phyloP scores from a whole-genome alignment of 176 grass and related monocot species.

The Aegilops sharonensis region DNA sequence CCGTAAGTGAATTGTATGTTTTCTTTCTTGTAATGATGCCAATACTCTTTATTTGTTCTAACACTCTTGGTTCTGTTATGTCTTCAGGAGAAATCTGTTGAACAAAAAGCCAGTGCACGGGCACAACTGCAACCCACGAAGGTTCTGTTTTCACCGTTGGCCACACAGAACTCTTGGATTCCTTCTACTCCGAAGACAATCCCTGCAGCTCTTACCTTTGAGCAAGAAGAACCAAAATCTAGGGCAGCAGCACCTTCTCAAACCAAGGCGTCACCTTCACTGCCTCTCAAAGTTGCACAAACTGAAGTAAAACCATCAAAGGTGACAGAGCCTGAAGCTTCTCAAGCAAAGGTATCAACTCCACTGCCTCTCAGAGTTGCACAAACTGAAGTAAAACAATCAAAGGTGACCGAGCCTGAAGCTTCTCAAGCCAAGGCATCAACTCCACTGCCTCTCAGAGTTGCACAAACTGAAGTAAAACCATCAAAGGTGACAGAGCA shows the following conservation, averaged over 20 bases:
- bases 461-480: background rate
- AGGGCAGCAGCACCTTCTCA: conserved; percentile 8
- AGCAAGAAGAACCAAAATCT: background rate
- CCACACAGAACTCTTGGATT: background rate
- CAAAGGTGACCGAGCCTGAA: background rate
- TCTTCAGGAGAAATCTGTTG: conserved; percentile 56
- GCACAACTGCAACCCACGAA: conserved; percentile 27
- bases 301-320: background rate
- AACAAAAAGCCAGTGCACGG: conserved; percentile 25
- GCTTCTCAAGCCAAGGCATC: background rate
- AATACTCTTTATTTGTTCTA: conserved; percentile 16
- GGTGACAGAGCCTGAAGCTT: background rate
- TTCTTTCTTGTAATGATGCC: background rate
- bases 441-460: background rate
- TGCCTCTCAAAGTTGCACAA: background rate
- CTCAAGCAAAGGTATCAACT: background rate
- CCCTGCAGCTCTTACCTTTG: background rate
- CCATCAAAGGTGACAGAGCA: background rate
- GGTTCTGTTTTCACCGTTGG: background rate
- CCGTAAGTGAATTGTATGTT: conserved; percentile 43
- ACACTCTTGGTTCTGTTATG: background rate
- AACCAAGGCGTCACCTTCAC: background rate
- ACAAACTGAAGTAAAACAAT: background rate
- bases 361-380: background rate
- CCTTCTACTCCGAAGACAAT: conserved; percentile 17